Evolutionary conservation across 129 eudicot genomes (phyloP).

Genomic region (Silybum marianum): DNA sequence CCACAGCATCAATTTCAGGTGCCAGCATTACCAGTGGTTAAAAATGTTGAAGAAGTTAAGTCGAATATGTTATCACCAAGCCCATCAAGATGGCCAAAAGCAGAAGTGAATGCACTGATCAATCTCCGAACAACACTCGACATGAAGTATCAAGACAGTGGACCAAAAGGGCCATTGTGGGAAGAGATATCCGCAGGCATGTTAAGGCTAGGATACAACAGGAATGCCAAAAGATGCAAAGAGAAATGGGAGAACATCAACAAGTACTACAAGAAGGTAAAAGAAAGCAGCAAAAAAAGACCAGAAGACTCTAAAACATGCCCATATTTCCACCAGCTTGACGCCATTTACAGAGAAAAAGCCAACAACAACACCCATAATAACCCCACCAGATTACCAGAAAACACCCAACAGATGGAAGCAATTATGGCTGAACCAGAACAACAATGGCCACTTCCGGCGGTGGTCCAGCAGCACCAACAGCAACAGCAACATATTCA

Average conservation of each 20-base stretch:
- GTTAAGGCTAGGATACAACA: slow-evolving; percentile 71
- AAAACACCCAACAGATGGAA: slow-evolving; percentile 41
- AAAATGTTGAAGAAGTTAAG: slow-evolving; percentile 22
- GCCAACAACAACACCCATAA: slow-evolving; percentile 20
- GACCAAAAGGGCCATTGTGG: slow-evolving; percentile 95
- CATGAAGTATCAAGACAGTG: slow-evolving; percentile 77
- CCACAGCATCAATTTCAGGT: slow-evolving; percentile 23
- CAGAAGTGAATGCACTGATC: slow-evolving; percentile 76
- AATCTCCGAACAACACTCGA: slow-evolving; percentile 69
- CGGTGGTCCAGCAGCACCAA: slow-evolving; percentile 14
- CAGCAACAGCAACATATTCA: slow-evolving; percentile 17
- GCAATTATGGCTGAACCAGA: slow-evolving; percentile 79
- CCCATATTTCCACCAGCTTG: slow-evolving; percentile 88
- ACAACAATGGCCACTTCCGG: slow-evolving; percentile 76
- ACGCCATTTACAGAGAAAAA: slow-evolving; percentile 74
- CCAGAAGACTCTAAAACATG: slow-evolving; percentile 92
- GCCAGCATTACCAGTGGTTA: neutral
- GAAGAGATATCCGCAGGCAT: slow-evolving; percentile 84
- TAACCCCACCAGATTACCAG: slow-evolving; percentile 13
- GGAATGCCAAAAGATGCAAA: slow-evolving; percentile 85
- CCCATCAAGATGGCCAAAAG: slow-evolving; percentile 94
- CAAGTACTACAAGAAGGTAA: slow-evolving; percentile 91
- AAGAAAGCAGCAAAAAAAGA: slow-evolving; percentile 87
- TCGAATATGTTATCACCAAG: slow-evolving; percentile 37
- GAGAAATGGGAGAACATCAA: slow-evolving; percentile 98